These are phyloP conservation scores for Suhomyces kilbournensis DNA, from an alignment of 805 yeast species.

Conservation along the genomic window DNA sequence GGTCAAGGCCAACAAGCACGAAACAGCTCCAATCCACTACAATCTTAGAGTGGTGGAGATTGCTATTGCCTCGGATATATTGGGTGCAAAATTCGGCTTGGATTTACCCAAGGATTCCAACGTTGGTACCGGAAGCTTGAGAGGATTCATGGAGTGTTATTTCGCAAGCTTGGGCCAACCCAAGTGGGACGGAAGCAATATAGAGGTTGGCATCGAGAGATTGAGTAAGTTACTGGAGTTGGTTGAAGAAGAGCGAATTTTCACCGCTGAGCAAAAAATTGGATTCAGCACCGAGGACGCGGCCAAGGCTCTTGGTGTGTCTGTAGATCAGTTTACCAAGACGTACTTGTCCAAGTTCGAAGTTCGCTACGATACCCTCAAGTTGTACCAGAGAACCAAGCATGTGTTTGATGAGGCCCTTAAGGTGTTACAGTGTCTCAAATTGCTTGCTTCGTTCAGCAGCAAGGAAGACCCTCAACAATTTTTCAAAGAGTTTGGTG, in stretches of 20 bases:
- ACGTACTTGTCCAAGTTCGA: slow-evolving; percentile 50
- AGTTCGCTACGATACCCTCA: slow-evolving; percentile 54
- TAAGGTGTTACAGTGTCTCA: slow-evolving; percentile 52
- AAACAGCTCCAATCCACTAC: slow-evolving; percentile 67
- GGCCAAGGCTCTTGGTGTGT: slow-evolving; percentile 39
- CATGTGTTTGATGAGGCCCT: slow-evolving; percentile 64
- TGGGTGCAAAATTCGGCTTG: slow-evolving; percentile 49
- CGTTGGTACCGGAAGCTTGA: slow-evolving; percentile 54
- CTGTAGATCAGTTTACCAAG: slow-evolving; percentile 41
- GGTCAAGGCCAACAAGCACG: slow-evolving; percentile 61
- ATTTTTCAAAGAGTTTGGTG: slow-evolving; percentile 48
- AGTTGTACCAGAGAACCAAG: slow-evolving; percentile 54
- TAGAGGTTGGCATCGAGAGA: slow-evolving; percentile 39
- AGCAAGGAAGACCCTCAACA: slow-evolving; percentile 11
- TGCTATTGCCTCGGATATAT: slow-evolving; percentile 59
- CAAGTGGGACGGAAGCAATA: slow-evolving; percentile 46
- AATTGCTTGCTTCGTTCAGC: slow-evolving; percentile 27
- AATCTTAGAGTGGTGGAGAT: slow-evolving; percentile 72
- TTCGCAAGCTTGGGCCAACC: slow-evolving; percentile 28
- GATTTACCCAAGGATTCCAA: slow-evolving; percentile 47
- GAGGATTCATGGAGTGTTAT: slow-evolving; percentile 60
- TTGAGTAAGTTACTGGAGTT: slow-evolving; percentile 40
- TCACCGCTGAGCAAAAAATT: slow-evolving; percentile 25
- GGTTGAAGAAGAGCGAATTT: slow-evolving; percentile 40
- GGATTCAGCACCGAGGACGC: slow-evolving; percentile 54